A percentile compares a stretch with the other conserved stretches of the same genome.
Conservation (phyloP, 2,329 filamentous ascomycete genomes). For the Septoria petroselini region DNA sequence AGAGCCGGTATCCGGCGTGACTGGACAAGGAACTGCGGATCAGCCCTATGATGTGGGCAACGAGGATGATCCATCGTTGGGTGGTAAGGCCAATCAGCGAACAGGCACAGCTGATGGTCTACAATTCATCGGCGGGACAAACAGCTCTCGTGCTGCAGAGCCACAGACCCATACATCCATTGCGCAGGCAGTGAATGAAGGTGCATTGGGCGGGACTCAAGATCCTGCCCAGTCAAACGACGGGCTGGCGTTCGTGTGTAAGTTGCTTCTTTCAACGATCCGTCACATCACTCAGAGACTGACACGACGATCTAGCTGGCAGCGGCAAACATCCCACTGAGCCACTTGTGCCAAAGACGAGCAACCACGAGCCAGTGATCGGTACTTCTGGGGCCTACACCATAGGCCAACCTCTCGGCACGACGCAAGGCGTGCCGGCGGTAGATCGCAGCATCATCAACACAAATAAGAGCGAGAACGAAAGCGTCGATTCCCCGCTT, state of each 20-base stretch:
- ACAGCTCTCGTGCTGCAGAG: neutral
- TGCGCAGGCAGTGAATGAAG: constrained; percentile 1
- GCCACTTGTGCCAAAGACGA: constrained; percentile 1
- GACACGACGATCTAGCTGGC: neutral
- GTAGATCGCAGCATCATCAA: neutral
- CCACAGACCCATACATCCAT: constrained; percentile 4
- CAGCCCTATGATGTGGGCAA: constrained; percentile 7
- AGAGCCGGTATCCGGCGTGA: constrained; percentile 5
- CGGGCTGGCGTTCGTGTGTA: constrained; percentile 8
- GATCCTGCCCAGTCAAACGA: constrained; percentile 8
- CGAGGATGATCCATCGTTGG: neutral
- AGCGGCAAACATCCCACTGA: neutral
- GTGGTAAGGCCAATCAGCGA: neutral
- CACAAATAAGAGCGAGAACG: neutral
- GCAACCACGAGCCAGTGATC: constrained; percentile 1
- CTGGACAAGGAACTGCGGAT: constrained; percentile 6
- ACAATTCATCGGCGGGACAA: constrained; percentile 7
- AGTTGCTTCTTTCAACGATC: neutral
- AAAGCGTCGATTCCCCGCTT: neutral
- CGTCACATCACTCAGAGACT: neutral
- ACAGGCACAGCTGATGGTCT: constrained; percentile 2
- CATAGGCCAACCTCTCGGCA: neutral
- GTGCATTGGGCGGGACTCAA: neutral
- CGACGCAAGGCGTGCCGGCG: neutral
- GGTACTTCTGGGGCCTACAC: constrained; percentile 4